Conservation (phyloP, 306 rosid genomes). For the Neltuma alba region DNA sequence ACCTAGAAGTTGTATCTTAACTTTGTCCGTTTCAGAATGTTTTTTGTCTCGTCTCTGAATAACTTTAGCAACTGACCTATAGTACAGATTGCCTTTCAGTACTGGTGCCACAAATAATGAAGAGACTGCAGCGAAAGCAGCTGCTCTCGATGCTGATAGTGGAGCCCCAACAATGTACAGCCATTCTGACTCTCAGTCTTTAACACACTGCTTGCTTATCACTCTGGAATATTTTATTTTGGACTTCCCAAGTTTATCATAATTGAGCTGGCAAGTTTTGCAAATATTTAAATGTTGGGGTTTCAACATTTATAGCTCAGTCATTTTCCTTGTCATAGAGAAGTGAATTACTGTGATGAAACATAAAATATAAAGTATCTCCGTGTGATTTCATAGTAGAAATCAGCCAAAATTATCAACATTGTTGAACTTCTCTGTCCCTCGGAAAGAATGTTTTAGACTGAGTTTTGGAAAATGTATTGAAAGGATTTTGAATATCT, state of each 20-base stretch:
- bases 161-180: constrained; percentile 84
- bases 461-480: not conserved
- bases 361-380: not conserved
- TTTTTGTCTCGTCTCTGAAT: constrained; percentile 11
- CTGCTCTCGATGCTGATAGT: constrained; percentile 65
- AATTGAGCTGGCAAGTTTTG: not conserved
- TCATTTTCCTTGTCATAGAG: constrained; percentile 15
- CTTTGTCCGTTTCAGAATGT: not conserved
- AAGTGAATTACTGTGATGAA: constrained; percentile 8
- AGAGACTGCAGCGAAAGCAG: constrained; percentile 78
- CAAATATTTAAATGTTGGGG: not conserved
- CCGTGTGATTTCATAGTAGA: not conserved
- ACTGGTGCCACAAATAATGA: constrained; percentile 57
- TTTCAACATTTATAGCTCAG: not conserved
- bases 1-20: not conserved
- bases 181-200: constrained; percentile 37
- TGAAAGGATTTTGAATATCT: constrained; percentile 16
- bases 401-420: constrained; percentile 12
- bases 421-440: constrained; percentile 4
- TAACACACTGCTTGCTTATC: constrained; percentile 24
- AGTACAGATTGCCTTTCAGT: constrained; percentile 55
- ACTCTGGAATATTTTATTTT: constrained; percentile 16
- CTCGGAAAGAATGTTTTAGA: constrained; percentile 3
- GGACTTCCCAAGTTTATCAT: not conserved
- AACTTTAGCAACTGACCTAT: not conserved